phyloP scores from a whole-genome alignment of 257 asterid species.

The Forsythia suspensa region DNA sequence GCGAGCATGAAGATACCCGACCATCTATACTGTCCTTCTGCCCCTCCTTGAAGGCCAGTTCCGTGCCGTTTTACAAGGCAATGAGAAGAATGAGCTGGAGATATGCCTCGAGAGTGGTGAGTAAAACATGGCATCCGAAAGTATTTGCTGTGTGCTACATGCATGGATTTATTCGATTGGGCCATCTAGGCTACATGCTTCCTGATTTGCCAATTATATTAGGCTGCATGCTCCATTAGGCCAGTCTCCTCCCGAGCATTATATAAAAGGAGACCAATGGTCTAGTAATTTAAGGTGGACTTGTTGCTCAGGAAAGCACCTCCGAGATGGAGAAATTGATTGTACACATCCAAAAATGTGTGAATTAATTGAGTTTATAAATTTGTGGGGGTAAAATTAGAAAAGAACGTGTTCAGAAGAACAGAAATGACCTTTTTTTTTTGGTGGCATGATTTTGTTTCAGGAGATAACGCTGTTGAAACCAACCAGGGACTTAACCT shows the following conservation, averaged over 20 bases:
- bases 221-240: constrained; percentile 8
- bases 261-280: constrained; percentile 20
- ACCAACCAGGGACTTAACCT: constrained; percentile 90
- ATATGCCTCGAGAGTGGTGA: constrained; percentile 61
- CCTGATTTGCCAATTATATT: constrained; percentile 15
- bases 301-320: constrained; percentile 20
- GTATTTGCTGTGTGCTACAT: constrained; percentile 12
- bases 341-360: constrained; percentile 21
- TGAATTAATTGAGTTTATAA: constrained; percentile 23
- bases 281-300: constrained; percentile 18
- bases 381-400: constrained; percentile 23
- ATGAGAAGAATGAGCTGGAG: constrained; percentile 45
- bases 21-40: constrained; percentile 47
- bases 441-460: constrained; percentile 34
- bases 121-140: constrained; percentile 25
- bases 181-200: not conserved
- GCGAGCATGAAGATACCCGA: constrained; percentile 40
- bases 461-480: constrained; percentile 86
- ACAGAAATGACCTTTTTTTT: constrained; percentile 29
- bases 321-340: constrained; percentile 29
- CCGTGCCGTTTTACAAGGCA: constrained; percentile 60
- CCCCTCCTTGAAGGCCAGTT: constrained; percentile 59
- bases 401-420: constrained; percentile 18
- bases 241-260: constrained; percentile 26
- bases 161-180: not conserved